A percentile compares a stretch with the other conserved stretches of the same genome.
phyloP scores from a whole-genome alignment of 345 rosid species.

The Syzygium oleosum region DNA sequence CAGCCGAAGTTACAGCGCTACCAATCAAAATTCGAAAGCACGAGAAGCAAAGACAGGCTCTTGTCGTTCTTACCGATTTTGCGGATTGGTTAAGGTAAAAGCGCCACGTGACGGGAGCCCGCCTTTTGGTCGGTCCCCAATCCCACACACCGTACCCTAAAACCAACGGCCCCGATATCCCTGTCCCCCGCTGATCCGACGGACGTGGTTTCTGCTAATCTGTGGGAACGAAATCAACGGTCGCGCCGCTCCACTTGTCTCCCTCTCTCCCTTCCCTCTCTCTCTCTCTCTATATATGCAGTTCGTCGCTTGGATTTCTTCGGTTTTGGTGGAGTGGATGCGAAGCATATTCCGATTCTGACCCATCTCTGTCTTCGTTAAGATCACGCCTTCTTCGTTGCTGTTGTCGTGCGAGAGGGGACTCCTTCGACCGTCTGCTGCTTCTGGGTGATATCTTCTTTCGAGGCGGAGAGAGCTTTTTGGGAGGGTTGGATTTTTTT shows the following conservation, averaged over 20 bases:
- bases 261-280: background rate
- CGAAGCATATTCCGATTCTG: background rate
- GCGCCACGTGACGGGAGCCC: background rate
- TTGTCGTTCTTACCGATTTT: background rate
- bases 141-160: background rate
- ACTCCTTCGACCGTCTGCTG: background rate
- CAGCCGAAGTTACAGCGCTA: background rate
- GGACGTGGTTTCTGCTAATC: background rate
- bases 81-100: background rate
- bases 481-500: no score
- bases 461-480: background rate
- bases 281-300: background rate
- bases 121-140: background rate
- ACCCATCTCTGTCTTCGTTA: background rate
- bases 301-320: background rate
- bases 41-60: background rate
- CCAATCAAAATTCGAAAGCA: background rate
- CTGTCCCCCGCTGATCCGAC: background rate
- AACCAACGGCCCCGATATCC: background rate
- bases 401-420: background rate
- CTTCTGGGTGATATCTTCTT: background rate
- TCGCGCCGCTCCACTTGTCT: background rate
- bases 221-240: background rate
- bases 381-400: background rate
- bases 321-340: background rate